phyloP scores from a whole-genome alignment of 2,329 filamentous ascomycete genomes.

The Chalara sp. region DNA sequence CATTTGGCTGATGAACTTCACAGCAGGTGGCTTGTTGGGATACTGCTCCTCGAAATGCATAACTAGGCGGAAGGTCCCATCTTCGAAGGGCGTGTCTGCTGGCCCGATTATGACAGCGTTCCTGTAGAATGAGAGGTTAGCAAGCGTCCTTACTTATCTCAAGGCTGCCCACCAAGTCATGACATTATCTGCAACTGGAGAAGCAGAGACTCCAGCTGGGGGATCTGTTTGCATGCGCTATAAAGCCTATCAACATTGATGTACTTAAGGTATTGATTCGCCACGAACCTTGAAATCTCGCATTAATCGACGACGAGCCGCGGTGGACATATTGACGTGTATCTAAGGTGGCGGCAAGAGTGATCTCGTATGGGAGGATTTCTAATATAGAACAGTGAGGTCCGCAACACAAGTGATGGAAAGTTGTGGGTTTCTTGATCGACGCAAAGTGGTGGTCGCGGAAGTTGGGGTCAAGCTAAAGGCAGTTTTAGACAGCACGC shows the following conservation, averaged over 20 bases:
- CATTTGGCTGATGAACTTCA: constrained; percentile 99
- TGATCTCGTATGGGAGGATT: too few species aligned
- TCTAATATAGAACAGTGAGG: too few species aligned
- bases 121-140: constrained; percentile 44
- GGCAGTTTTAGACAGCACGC: too few species aligned
- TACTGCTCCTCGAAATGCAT: constrained; percentile 99
- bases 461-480: too few species aligned
- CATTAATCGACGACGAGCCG: constrained; percentile 93
- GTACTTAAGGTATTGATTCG: constrained; percentile 13
- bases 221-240: constrained; percentile 99
- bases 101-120: constrained; percentile 98
- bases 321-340: constrained; percentile 67
- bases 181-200: constrained; percentile 91
- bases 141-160: background rate
- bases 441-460: too few species aligned
- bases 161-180: constrained; percentile 72
- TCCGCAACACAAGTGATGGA: too few species aligned
- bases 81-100: constrained; percentile 94
- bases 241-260: constrained; percentile 10
- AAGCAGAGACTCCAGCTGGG: constrained; percentile 92
- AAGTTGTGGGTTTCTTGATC: too few species aligned
- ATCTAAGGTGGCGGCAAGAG: too few species aligned
- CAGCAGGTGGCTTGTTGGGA: constrained; percentile 93
- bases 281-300: constrained; percentile 90
- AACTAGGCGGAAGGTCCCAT: constrained; percentile 93